These are phyloP conservation scores for Aspergillus sp. DNA, from an alignment of 2,329 filamentous ascomycete species.

Conservation along the genomic window DNA sequence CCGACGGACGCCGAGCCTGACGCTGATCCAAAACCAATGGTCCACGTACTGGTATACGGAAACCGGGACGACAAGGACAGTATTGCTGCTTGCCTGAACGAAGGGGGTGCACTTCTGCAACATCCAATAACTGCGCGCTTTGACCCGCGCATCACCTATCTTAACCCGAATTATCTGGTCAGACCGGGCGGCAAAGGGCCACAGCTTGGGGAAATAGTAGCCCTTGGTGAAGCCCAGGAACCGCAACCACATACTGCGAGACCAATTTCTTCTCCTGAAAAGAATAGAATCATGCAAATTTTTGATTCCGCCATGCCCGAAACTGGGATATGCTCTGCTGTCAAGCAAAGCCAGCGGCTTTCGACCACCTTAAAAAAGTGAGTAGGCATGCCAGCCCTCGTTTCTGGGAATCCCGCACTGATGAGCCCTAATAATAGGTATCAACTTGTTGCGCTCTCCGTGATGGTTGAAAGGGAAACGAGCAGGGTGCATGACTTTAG, in stretches of 20 bases:
- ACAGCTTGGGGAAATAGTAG: background rate
- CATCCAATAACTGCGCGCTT: background rate
- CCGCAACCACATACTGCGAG: background rate
- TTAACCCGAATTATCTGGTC: constrained; percentile 6
- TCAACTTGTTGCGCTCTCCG: constrained; percentile 1
- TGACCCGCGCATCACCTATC: background rate
- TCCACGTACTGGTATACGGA: constrained; percentile 4
- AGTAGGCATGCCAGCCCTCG: background rate
- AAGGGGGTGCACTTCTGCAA: background rate
- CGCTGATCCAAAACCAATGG: background rate
- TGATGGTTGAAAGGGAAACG: constrained; percentile 7
- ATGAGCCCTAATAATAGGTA: background rate
- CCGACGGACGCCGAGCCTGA: background rate
- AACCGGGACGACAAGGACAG: background rate
- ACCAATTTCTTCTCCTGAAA: background rate
- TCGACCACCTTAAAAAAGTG: background rate
- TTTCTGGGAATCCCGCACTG: background rate
- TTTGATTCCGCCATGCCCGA: constrained; percentile 1
- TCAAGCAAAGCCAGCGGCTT: background rate
- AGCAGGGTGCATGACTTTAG: background rate
- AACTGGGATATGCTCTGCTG: background rate
- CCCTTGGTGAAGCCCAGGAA: background rate
- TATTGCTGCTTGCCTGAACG: background rate
- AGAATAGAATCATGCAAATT: background rate
- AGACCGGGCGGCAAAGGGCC: background rate